Evolutionary conservation across 228 moss, liverwort and hornwort genomes (phyloP).

Genomic region (Sphagnum fallax): DNA sequence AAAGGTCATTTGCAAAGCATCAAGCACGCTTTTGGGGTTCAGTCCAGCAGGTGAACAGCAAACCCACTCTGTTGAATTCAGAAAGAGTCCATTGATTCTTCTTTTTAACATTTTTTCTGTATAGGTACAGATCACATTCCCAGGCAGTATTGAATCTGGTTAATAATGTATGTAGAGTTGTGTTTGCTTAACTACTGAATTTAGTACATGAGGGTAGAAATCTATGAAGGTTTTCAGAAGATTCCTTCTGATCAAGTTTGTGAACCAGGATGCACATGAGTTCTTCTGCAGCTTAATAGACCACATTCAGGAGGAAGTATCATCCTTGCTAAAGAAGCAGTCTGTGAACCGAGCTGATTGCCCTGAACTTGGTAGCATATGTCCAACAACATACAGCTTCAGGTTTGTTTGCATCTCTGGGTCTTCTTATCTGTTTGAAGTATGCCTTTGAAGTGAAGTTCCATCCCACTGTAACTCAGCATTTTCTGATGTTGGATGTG

Average conservation of each 20-base stretch:
- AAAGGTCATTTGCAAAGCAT: constrained; percentile 47
- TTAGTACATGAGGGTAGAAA: no score
- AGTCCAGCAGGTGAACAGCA: constrained; percentile 48
- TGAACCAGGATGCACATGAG: constrained; percentile 62
- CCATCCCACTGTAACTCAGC: no score
- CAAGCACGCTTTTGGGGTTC: constrained; percentile 57
- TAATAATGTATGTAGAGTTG: no score
- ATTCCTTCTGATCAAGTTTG: no score
- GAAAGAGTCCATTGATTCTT: no score
- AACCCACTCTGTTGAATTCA: no score
- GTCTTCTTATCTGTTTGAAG: neutral
- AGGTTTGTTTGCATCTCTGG: constrained; percentile 28
- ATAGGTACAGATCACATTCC: no score
- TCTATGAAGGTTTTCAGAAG: no score
- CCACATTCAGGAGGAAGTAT: constrained; percentile 60
- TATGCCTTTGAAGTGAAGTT: no score
- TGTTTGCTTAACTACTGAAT: no score
- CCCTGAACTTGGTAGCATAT: constrained; percentile 24
- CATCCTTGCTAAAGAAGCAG: constrained; percentile 16
- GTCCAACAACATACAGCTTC: constrained; percentile 72
- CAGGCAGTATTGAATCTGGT: no score
- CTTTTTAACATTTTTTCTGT: no score
- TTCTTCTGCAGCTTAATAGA: constrained; percentile 69
- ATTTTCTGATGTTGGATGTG: neutral
- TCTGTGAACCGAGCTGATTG: constrained; percentile 13